Evolutionary conservation across 495 filamentous ascomycete genomes (phyloP).

Genomic region (Tuber microsphaerosporum): DNA sequence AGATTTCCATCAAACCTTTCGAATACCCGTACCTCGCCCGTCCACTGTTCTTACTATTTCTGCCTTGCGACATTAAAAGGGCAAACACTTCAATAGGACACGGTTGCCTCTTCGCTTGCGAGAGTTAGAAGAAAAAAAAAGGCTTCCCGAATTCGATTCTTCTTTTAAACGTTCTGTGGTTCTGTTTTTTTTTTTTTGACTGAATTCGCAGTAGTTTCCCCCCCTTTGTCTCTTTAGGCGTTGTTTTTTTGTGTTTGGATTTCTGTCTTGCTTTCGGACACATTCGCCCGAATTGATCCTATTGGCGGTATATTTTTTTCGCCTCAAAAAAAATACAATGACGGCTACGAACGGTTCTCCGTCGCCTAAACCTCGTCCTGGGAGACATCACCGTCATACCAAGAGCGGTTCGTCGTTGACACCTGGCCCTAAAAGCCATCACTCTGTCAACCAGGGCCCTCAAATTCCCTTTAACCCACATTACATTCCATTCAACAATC

Average conservation of each 20-base stretch:
- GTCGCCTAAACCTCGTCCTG: slow-evolving; percentile 29
- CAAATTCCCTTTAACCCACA: slow-evolving; percentile 19
- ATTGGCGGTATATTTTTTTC: slow-evolving; percentile 30
- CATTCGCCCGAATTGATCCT: slow-evolving; percentile 26
- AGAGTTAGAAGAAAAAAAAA: not conserved
- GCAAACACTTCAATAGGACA: not conserved
- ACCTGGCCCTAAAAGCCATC: slow-evolving; percentile 18
- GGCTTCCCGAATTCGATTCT: not conserved
- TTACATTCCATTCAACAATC: slow-evolving; percentile 20
- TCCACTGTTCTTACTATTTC: not conserved
- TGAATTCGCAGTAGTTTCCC: slow-evolving; percentile 19
- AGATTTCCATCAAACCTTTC: slow-evolving; percentile 2
- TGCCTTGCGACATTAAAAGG: not conserved
- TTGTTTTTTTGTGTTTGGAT: slow-evolving; percentile 15
- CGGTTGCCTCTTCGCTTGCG: not conserved
- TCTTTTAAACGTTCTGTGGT: slow-evolving; percentile 10
- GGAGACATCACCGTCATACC: slow-evolving; percentile 36
- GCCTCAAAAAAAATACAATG: slow-evolving; percentile 20
- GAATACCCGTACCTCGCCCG: not conserved
- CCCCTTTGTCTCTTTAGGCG: slow-evolving; percentile 16
- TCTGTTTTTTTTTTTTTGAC: slow-evolving; percentile 13
- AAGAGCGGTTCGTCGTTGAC: slow-evolving; percentile 32
- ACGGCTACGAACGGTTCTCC: slow-evolving; percentile 32
- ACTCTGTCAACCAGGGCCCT: slow-evolving; percentile 16
- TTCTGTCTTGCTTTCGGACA: slow-evolving; percentile 17